A percentile compares a stretch with the other conserved stretches of the same genome.
Evolutionary conservation across 2,329 filamentous ascomycete species (phyloP).

Genomic region (Gyromitra esculenta): DNA sequence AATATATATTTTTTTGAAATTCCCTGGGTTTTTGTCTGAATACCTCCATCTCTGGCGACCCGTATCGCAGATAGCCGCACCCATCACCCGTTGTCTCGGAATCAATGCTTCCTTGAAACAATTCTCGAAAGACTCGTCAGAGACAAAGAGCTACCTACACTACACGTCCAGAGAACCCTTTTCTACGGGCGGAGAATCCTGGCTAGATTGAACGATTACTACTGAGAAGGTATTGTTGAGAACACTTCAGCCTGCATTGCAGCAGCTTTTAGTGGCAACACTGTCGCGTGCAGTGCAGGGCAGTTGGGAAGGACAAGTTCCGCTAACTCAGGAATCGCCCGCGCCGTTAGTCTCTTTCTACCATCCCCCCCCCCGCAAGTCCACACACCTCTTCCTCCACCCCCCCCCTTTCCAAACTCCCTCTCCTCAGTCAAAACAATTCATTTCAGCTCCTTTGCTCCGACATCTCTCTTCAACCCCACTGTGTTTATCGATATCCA

Average conservation of each 20-base stretch:
- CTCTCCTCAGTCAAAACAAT: constrained; percentile 35
- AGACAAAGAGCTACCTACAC: constrained; percentile 33
- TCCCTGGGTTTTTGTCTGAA: constrained; percentile 40
- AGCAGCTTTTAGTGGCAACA: constrained; percentile 42
- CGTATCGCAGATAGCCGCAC: constrained; percentile 40
- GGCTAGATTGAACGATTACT: constrained; percentile 36
- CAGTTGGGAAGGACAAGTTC: constrained; percentile 21
- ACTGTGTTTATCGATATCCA: constrained; percentile 26
- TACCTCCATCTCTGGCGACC: constrained; percentile 24
- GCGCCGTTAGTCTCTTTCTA: constrained; percentile 33
- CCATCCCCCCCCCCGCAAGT: constrained; percentile 41
- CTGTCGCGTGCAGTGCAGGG: constrained; percentile 49
- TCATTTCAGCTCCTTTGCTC: constrained; percentile 11
- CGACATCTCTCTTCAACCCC: constrained; percentile 13
- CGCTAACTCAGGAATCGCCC: constrained; percentile 29
- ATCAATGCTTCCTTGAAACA: constrained; percentile 43
- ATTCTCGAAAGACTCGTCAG: constrained; percentile 45
- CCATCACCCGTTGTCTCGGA: constrained; percentile 49
- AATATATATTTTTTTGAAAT: background rate
- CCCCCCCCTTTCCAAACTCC: constrained; percentile 30
- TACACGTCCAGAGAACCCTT: constrained; percentile 5
- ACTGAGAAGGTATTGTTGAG: constrained; percentile 45
- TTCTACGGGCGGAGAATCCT: background rate
- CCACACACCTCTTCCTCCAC: constrained; percentile 30
- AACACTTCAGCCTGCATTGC: constrained; percentile 53